These are phyloP conservation scores for Xenoacremonium recifei DNA, from an alignment of 2,329 filamentous ascomycete genomes.

Conservation along the genomic window DNA sequence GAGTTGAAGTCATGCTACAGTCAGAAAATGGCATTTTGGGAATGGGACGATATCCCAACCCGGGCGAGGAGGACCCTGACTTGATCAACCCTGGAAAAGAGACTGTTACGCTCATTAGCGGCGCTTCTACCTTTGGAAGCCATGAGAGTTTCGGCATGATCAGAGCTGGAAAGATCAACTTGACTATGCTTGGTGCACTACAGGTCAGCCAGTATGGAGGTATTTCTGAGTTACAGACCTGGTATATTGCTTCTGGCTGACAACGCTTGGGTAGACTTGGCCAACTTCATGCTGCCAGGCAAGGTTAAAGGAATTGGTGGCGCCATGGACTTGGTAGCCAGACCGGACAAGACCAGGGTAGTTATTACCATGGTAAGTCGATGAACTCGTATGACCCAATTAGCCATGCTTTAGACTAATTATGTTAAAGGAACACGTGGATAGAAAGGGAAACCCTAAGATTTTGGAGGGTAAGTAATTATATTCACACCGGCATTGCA, in stretches of 20 bases:
- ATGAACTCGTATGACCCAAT: too few species aligned
- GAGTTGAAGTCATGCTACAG: constrained; percentile 78
- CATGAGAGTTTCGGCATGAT: constrained; percentile 96
- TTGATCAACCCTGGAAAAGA: constrained; percentile 93
- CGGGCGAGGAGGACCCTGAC: constrained; percentile 79
- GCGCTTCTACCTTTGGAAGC: constrained; percentile 78
- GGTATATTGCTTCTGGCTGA: too few species aligned
- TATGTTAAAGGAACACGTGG: constrained; percentile 67
- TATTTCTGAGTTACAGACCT: too few species aligned
- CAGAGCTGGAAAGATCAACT: constrained; percentile 77
- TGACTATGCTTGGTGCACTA: constrained; percentile 89
- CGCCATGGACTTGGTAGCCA: constrained; percentile 90
- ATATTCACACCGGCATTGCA: neutral
- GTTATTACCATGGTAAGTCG: constrained; percentile 73
- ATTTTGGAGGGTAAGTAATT: constrained; percentile 69
- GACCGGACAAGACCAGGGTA: constrained; percentile 84
- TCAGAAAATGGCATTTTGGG: constrained; percentile 81
- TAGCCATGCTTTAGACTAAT: too few species aligned
- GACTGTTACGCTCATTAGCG: constrained; percentile 80
- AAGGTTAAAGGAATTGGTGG: constrained; percentile 93
- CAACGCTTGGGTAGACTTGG: constrained; percentile 66
- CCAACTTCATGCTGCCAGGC: constrained; percentile 90
- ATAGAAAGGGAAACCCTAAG: constrained; percentile 93
- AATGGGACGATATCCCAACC: constrained; percentile 67
- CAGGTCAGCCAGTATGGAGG: constrained; percentile 69